These are phyloP conservation scores for Mrakiaceae sp. DNA, from an alignment of 1,284 basidiomycete species.

Conservation along the genomic window DNA sequence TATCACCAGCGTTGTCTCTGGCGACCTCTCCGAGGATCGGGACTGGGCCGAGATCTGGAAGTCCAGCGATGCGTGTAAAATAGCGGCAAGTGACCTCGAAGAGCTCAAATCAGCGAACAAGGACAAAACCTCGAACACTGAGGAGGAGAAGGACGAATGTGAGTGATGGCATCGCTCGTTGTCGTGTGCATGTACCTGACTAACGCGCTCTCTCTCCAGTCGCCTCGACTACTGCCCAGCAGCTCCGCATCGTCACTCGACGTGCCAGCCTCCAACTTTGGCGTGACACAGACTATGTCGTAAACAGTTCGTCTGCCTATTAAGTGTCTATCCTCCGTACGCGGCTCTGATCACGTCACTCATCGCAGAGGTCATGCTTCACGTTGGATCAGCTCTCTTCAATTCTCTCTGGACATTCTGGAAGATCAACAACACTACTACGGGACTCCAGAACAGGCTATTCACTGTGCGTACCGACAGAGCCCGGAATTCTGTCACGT, in stretches of 20 bases:
- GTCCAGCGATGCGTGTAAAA: constrained; percentile 34
- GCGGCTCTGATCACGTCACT: too few relatives aligned
- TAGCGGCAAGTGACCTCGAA: constrained; percentile 32
- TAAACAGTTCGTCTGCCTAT: constrained; percentile 18
- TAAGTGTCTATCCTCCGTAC: background rate
- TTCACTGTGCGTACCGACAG: constrained; percentile 36
- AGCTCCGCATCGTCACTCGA: background rate
- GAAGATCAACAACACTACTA: constrained; percentile 38
- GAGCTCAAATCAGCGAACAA: constrained; percentile 4
- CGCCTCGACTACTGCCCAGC: background rate
- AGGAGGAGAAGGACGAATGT: constrained; percentile 25
- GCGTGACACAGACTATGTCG: constrained; percentile 31
- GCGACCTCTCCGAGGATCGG: constrained; percentile 31
- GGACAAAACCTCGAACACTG: constrained; percentile 8
- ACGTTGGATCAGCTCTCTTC: too few relatives aligned
- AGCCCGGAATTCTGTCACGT: background rate
- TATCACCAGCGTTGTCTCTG: constrained; percentile 25
- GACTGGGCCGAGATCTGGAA: constrained; percentile 67
- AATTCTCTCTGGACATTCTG: background rate
- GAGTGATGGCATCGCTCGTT: background rate
- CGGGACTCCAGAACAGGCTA: constrained; percentile 62
- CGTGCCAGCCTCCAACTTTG: background rate
- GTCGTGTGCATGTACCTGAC: background rate
- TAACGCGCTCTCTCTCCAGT: constrained; percentile 18
- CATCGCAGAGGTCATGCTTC: too few relatives aligned